Evolutionary conservation across 1,284 basidiomycete species (phyloP).

Genomic region (Lentinus polychrous): DNA sequence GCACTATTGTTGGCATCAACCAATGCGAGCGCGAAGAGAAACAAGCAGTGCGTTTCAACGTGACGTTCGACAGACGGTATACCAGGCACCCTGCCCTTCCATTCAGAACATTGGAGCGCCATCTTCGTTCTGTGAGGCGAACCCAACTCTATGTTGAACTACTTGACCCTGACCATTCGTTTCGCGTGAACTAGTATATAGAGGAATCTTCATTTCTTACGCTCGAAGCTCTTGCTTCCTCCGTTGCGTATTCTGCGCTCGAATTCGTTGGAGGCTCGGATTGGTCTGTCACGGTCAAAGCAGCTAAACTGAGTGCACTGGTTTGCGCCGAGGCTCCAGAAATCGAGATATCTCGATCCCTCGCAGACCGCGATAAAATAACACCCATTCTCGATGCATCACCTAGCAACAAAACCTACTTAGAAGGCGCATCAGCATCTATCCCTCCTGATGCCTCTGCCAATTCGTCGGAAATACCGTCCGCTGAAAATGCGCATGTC

Average conservation of each 20-base stretch:
- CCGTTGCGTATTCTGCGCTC: slow-evolving; percentile 43
- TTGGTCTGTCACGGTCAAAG: slow-evolving; percentile 44
- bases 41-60: slow-evolving; percentile 62
- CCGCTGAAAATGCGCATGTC: slow-evolving; percentile 9
- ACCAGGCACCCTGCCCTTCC: slow-evolving; percentile 22
- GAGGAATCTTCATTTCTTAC: slow-evolving; percentile 29
- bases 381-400: not conserved
- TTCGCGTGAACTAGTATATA: not conserved
- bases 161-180: not conserved
- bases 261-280: slow-evolving; percentile 18
- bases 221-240: slow-evolving; percentile 67
- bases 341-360: slow-evolving; percentile 49
- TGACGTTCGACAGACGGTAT: slow-evolving; percentile 26
- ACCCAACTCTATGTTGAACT: not conserved
- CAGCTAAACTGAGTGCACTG: slow-evolving; percentile 74
- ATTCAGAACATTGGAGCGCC: slow-evolving; percentile 33
- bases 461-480: not conserved
- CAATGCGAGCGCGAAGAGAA: slow-evolving; percentile 63
- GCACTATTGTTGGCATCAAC: slow-evolving; percentile 69
- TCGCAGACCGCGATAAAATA: slow-evolving; percentile 1
- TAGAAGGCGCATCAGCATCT: too few relatives aligned
- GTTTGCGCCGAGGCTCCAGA: slow-evolving; percentile 61
- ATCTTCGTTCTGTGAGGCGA: slow-evolving; percentile 19
- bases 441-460: not conserved
- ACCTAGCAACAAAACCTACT: not conserved